A percentile compares a stretch with the other conserved stretches of the same genome.
phyloP scores from a whole-genome alignment of 2,329 filamentous ascomycete genomes.

The Botryotinia globosa region DNA sequence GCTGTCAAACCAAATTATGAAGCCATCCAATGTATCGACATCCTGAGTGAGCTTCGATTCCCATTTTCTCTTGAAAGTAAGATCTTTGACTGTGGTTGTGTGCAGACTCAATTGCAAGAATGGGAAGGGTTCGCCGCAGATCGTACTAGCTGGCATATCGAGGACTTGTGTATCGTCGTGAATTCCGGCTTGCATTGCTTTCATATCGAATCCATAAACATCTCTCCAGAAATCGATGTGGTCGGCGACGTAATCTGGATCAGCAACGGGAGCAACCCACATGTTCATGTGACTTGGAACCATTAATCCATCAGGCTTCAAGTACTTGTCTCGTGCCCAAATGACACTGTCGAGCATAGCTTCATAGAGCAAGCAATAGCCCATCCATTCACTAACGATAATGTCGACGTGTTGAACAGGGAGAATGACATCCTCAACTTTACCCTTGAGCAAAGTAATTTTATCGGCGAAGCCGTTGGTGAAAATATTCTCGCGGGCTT shows the following conservation, averaged over 20 bases:
- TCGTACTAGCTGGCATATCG: conserved; percentile 58
- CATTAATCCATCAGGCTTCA: conserved; percentile 76
- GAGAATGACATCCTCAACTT: conserved; percentile 80
- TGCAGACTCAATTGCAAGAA: conserved; percentile 79
- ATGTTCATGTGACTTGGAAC: conserved; percentile 83
- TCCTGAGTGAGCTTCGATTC: conserved; percentile 58
- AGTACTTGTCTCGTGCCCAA: conserved; percentile 82
- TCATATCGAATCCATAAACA: conserved; percentile 95
- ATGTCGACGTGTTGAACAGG: conserved; percentile 84
- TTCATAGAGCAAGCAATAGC: conserved; percentile 88
- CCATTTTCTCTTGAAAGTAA: conserved; percentile 72
- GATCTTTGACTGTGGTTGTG: conserved; percentile 65
- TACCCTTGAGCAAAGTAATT: conserved; percentile 78
- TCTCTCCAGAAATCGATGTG: conserved; percentile 84
- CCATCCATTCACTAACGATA: conserved; percentile 98
- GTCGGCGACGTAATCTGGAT: conserved; percentile 73
- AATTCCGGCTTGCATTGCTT: conserved; percentile 79
- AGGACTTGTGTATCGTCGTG: conserved; percentile 80
- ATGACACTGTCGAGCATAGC: conserved; percentile 94
- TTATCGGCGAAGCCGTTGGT: conserved; percentile 70
- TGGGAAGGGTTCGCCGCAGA: conserved; percentile 59
- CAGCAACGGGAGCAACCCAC: conserved; percentile 75
- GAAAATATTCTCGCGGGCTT: conserved; percentile 80
- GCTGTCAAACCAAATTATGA: conserved; percentile 90
- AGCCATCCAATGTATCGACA: conserved; percentile 74